phyloP scores from a whole-genome alignment of 495 filamentous ascomycete genomes.

The Friedmanniomyces endolithicus region DNA sequence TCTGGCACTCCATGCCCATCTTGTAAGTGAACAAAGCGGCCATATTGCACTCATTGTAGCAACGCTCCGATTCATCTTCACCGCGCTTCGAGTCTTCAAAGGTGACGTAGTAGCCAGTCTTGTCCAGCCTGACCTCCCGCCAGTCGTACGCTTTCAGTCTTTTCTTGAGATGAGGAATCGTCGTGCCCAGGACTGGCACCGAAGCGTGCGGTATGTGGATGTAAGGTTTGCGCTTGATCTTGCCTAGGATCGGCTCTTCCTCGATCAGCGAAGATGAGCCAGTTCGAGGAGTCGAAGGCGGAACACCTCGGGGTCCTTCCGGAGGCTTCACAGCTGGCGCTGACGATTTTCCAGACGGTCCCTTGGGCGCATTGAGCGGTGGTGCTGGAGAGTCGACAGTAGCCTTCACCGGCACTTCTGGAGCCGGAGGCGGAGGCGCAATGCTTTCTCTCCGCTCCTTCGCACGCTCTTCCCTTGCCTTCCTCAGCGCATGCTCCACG shows the following conservation, averaged over 20 bases:
- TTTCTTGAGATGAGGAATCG: constrained; percentile 74
- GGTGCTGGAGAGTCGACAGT: constrained; percentile 16
- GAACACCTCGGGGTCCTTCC: constrained; percentile 35
- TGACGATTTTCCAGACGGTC: constrained; percentile 57
- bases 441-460: constrained; percentile 18
- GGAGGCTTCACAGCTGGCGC: constrained; percentile 34
- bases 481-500: constrained; percentile 57
- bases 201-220: constrained; percentile 80
- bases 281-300: constrained; percentile 33
- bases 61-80: constrained; percentile 64
- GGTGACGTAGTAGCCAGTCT: constrained; percentile 77
- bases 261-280: constrained; percentile 42
- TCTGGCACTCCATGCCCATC: constrained; percentile 80
- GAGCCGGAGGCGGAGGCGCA: constrained; percentile 7
- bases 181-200: constrained; percentile 76
- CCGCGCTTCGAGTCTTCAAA: constrained; percentile 68
- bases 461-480: constrained; percentile 41
- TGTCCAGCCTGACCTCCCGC: constrained; percentile 67
- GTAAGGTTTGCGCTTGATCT: constrained; percentile 72
- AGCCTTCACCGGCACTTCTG: constrained; percentile 2
- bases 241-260: constrained; percentile 46
- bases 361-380: constrained; percentile 40
- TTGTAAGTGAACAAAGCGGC: constrained; percentile 77
- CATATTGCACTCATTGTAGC: constrained; percentile 59
- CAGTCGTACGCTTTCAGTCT: constrained; percentile 66